Conservation (phyloP, 1,284 basidiomycete species). For the Rhodotorula sp. region DNA sequence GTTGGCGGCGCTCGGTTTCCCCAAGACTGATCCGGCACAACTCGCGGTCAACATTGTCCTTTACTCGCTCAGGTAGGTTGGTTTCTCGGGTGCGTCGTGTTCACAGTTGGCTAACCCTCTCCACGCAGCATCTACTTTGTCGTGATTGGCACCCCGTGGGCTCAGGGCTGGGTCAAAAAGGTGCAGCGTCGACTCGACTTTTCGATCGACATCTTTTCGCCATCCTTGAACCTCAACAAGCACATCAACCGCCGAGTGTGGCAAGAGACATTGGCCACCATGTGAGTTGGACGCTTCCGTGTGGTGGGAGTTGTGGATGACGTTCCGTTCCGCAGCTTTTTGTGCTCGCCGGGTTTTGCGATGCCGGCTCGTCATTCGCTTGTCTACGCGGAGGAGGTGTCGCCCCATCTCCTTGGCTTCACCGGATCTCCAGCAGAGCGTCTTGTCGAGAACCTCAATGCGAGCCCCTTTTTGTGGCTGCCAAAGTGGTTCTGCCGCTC, state of each 20-base stretch:
- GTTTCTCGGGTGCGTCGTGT: neutral
- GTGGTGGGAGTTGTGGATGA: neutral
- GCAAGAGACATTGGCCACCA: conserved; percentile 71
- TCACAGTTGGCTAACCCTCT: conserved; percentile 21
- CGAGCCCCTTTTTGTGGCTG: conserved; percentile 43
- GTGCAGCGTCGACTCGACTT: conserved; percentile 68
- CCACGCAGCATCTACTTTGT: conserved; percentile 45
- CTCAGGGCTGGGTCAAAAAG: conserved; percentile 51
- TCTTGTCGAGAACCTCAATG: conserved; percentile 77
- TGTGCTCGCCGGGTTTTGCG: conserved; percentile 61
- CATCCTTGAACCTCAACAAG: conserved; percentile 63
- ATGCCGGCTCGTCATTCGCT: conserved; percentile 65
- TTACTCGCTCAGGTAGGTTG: conserved; percentile 60
- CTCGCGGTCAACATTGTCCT: conserved; percentile 41
- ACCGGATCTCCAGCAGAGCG: conserved; percentile 67
- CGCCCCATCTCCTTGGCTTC: conserved; percentile 71
- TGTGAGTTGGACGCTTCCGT: conserved; percentile 45
- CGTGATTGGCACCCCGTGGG: conserved; percentile 37
- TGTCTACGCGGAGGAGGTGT: conserved; percentile 61
- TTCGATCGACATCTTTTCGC: conserved; percentile 77
- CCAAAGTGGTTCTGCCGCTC: neutral
- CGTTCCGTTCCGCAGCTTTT: conserved; percentile 48
- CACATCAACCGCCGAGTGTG: conserved; percentile 74
- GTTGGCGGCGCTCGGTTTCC: conserved; percentile 45
- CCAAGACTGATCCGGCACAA: conserved; percentile 43